These are phyloP conservation scores for Xylaria polymorpha DNA, from an alignment of 2,329 filamentous ascomycete genomes.

Conservation along the genomic window DNA sequence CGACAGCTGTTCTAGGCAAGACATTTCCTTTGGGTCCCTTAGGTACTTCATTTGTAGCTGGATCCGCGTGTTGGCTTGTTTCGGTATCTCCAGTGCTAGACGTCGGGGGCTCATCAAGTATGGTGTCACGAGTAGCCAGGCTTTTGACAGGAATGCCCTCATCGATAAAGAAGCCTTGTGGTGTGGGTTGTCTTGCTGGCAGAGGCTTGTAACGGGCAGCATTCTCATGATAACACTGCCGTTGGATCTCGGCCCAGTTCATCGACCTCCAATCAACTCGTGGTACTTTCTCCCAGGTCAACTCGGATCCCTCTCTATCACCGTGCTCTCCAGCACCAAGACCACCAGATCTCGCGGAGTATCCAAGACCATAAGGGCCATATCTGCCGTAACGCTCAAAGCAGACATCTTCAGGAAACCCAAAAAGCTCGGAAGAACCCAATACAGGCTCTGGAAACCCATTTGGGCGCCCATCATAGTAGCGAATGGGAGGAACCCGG, in stretches of 20 bases:
- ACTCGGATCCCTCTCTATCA: conserved; percentile 81
- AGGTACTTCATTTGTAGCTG: conserved; percentile 37
- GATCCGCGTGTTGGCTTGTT: conserved; percentile 40
- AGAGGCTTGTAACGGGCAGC: conserved; percentile 71
- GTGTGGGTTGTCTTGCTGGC: conserved; percentile 53
- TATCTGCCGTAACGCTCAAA: conserved; percentile 92
- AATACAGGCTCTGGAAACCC: conserved; percentile 87
- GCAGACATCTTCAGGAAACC: conserved; percentile 85
- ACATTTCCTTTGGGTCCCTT: conserved; percentile 42
- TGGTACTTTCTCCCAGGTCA: conserved; percentile 77
- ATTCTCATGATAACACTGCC: conserved; percentile 78
- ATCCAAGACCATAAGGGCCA: conserved; percentile 90
- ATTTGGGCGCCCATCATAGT: conserved; percentile 80
- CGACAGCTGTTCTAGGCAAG: conserved; percentile 75
- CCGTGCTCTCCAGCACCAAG: conserved; percentile 87
- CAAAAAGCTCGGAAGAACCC: conserved; percentile 87
- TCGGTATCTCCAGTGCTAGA: conserved; percentile 32
- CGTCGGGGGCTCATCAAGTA: conserved; percentile 31
- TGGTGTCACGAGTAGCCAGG: conserved; percentile 44
- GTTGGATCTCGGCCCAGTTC: conserved; percentile 83
- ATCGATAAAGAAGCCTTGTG: conserved; percentile 65
- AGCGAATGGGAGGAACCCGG: conserved; percentile 75
- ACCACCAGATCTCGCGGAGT: conserved; percentile 81
- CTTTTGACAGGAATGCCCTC: conserved; percentile 48
- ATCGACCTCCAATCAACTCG: conserved; percentile 82